Conservation (phyloP, 1,284 basidiomycete species). For the Vanrija sp. region DNA sequence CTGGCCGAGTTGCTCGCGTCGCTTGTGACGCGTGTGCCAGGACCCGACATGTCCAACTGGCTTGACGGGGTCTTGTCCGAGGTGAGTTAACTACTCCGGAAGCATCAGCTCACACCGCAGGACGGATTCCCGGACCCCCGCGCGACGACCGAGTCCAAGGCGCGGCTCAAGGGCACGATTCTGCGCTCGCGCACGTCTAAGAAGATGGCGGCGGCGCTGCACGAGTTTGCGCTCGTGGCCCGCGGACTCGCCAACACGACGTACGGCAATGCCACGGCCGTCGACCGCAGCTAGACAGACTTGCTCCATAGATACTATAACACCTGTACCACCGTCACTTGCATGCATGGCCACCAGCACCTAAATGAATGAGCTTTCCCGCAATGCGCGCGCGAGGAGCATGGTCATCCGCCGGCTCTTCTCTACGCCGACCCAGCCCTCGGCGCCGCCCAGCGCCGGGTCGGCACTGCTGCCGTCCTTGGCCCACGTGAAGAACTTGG, state of each 20-base stretch:
- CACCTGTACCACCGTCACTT: neutral
- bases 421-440: constrained; percentile 2
- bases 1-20: constrained; percentile 72
- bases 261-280: constrained; percentile 48
- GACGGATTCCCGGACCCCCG: constrained; percentile 41
- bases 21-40: constrained; percentile 58
- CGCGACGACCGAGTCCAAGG: constrained; percentile 61
- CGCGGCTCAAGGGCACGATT: constrained; percentile 68
- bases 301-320: no score
- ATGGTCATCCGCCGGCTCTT: constrained; percentile 6
- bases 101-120: neutral
- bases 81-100: constrained; percentile 51
- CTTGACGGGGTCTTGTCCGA: constrained; percentile 65
- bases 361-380: constrained; percentile 15
- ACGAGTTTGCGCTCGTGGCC: constrained; percentile 50
- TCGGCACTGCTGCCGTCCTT: constrained; percentile 22
- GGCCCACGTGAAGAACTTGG: constrained; percentile 15
- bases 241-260: constrained; percentile 47
- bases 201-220: constrained; percentile 49
- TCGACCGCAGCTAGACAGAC: constrained; percentile 4
- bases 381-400: constrained; percentile 11
- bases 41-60: constrained; percentile 60
- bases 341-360: neutral
- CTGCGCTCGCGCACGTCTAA: constrained; percentile 50
- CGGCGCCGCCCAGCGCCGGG: constrained; percentile 19